Evolutionary conservation across 2,329 filamentous ascomycete genomes (phyloP), one percentile per base, ranked within the genome.

Genomic region (Ilyonectria robusta): DNA sequence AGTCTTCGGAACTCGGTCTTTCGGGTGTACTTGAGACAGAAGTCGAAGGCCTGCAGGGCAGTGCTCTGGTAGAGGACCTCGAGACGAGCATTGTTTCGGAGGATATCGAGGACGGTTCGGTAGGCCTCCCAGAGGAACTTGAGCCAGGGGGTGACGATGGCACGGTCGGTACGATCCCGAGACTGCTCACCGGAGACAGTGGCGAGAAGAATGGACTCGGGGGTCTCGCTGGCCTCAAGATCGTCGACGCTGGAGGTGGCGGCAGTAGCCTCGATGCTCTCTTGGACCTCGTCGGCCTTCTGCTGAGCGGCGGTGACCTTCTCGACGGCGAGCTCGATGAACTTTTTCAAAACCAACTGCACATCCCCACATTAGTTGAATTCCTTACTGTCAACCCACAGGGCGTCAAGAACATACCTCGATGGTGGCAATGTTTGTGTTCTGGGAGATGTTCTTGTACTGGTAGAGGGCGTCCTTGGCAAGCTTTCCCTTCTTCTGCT

Each of bases 61-160:
- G 96, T 99, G 82, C 92, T 94, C 89, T 99, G 96, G 84, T 99
- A 99, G 86, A 98, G 95, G 65, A 97, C 91, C 86, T 99, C 96
- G 64, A 99, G 90, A 66, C 96, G 92, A 65, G 96, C 95, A 86
- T 99, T 99, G 88, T 99, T 99, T 86, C 97, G 95, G 78, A 99
- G 91, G 78, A 99, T 99, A 78, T 99, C 96, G 78, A 99, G 89
- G 46, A 99, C 96, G 42, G 96, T 99, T 70, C 96, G 93, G 86
- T 99, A 99, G 17, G 96, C 97, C 87, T 99, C 96, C 96, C 96
- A 99, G 70, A 99, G 87, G 81, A 99, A 99, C 86, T 99, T 99
- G 78, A 99, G 90, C 96, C 96, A 99, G 67, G 96, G 96, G 31
- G 96, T 99, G 67, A 99, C 96, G 77, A 99, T 97, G 79, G 96